These are phyloP conservation scores for Candida peoriensis DNA, from an alignment of 805 yeast genomes.

Conservation along the genomic window DNA sequence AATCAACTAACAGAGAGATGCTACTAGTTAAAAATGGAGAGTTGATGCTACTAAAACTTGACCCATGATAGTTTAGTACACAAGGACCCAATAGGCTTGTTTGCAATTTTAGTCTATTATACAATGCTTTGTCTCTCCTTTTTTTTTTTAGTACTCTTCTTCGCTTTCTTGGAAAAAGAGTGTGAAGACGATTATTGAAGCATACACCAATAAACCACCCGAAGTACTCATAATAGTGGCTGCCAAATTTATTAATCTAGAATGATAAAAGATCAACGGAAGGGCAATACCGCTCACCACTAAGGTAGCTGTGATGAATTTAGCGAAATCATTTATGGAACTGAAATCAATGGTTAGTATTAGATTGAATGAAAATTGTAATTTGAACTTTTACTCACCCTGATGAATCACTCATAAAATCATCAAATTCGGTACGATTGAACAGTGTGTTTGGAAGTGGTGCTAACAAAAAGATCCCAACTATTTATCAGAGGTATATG, in stretches of 20 bases:
- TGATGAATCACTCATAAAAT: constrained; percentile 56
- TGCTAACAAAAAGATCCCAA: constrained; percentile 60
- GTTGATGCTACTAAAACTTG: no score
- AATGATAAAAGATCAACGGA: constrained; percentile 75
- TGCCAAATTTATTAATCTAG: constrained; percentile 57
- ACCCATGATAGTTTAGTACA: no score
- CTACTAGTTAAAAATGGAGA: no score
- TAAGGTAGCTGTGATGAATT: constrained; percentile 72
- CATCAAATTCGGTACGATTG: constrained; percentile 39
- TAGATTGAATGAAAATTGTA: constrained; percentile 2
- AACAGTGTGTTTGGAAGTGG: constrained; percentile 68
- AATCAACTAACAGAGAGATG: constrained; percentile 10
- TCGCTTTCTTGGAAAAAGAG: constrained; percentile 57
- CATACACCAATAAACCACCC: constrained; percentile 84
- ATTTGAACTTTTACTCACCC: no score
- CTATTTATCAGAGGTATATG: no score
- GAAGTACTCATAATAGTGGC: constrained; percentile 73
- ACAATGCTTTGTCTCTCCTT: background rate
- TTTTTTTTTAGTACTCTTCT: constrained; percentile 27
- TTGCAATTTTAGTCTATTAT: no score
- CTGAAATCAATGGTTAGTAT: constrained; percentile 19
- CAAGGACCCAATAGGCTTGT: no score
- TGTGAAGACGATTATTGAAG: constrained; percentile 78
- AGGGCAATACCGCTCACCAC: constrained; percentile 70
- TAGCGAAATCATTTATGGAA: constrained; percentile 68